phyloP scores from a whole-genome alignment of 345 rosid genomes.

The Salix brachista region DNA sequence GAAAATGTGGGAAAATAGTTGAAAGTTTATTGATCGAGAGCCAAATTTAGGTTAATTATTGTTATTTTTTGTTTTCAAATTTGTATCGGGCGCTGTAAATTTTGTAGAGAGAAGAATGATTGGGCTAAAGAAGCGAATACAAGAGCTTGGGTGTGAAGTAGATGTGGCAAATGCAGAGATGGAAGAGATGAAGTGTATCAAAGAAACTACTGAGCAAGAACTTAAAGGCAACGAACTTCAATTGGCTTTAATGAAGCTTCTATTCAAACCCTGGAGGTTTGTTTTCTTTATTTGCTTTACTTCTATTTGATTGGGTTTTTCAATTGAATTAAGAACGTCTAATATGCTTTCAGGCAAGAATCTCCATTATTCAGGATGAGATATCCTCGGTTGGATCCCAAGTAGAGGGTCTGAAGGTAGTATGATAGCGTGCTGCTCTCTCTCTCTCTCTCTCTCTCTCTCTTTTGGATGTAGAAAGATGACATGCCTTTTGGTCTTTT shows the following conservation, averaged over 20 bases:
- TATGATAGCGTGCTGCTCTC: too few species aligned
- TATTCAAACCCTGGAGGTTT: slow-evolving; percentile 60
- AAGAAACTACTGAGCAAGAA: slow-evolving; percentile 64
- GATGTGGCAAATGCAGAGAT: slow-evolving; percentile 44
- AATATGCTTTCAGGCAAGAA: slow-evolving; percentile 43
- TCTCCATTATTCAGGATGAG: too few species aligned
- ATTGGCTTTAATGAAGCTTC: slow-evolving; percentile 44
- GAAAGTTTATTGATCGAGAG: background rate
- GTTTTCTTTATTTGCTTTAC: slow-evolving; percentile 3
- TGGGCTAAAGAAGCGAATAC: slow-evolving; percentile 46
- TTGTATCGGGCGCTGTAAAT: background rate
- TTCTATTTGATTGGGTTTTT: background rate
- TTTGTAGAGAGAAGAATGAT: slow-evolving; percentile 58
- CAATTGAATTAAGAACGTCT: background rate
- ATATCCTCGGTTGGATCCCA: too few species aligned
- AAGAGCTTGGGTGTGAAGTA: slow-evolving; percentile 42
- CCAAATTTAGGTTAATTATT: background rate
- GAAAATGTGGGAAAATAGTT: slow-evolving; percentile 11
- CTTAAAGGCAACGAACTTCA: slow-evolving; percentile 66
- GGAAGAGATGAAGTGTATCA: slow-evolving; percentile 42
- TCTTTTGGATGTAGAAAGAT: too few species aligned
- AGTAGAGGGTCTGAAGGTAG: too few species aligned
- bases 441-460: too few species aligned
- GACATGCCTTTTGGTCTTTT: too few species aligned
- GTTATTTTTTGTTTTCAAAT: background rate